Evolutionary conservation across 345 rosid genomes (phyloP).

Genomic region (Passiflora organensis): DNA sequence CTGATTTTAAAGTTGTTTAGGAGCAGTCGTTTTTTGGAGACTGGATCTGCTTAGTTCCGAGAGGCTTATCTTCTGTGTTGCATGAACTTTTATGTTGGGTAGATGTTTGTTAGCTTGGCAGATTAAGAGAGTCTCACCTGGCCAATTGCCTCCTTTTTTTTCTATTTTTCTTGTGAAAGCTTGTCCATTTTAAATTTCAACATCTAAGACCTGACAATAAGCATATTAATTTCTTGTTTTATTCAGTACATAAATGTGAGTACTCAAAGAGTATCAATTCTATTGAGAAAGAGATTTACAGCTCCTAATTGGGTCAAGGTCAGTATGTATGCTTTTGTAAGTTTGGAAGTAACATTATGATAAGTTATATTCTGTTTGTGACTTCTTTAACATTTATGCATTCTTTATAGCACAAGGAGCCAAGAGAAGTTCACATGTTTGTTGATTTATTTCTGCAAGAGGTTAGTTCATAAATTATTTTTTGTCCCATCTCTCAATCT

Average conservation of each 20-base stretch:
- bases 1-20: no score
- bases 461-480: conserved; percentile 39
- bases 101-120: no score
- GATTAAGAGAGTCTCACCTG: no score
- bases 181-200: neutral
- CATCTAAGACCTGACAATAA: conserved; percentile 14
- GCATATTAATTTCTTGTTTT: conserved; percentile 14
- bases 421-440: conserved; percentile 97
- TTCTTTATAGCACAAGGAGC: conserved; percentile 92
- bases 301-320: conserved; percentile 99
- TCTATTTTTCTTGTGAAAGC: neutral
- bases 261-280: conserved; percentile 73
- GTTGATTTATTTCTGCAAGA: conserved; percentile 90
- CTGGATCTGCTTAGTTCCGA: no score
- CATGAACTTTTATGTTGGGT: no score
- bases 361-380: conserved; percentile 10
- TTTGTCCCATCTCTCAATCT: neutral
- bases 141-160: no score
- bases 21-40: no score
- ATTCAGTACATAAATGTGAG: conserved; percentile 74
- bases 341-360: conserved; percentile 5
- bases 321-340: conserved; percentile 17
- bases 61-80: no score
- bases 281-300: conserved; percentile 84
- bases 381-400: conserved; percentile 20